These are phyloP conservation scores for Salix exigua DNA, from an alignment of 345 rosid species.

Conservation along the genomic window DNA sequence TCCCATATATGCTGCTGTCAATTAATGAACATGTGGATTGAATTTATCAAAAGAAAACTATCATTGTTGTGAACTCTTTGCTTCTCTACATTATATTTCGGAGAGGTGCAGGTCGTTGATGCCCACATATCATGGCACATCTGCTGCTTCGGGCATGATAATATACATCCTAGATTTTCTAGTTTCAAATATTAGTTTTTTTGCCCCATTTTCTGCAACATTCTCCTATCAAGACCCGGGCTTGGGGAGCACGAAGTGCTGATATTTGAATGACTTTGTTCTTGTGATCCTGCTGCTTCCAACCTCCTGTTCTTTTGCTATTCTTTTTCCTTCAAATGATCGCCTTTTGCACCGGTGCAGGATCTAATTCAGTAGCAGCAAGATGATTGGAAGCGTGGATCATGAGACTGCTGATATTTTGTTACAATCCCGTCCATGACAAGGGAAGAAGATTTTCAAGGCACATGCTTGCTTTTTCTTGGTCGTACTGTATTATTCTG, in stretches of 20 bases:
- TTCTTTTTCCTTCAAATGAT: not conserved
- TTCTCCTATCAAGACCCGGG: not conserved
- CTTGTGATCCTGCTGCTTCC: not conserved
- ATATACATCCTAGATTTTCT: not conserved
- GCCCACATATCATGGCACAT: not conserved
- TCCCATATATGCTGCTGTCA: not conserved
- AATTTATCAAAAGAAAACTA: not conserved
- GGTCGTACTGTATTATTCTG: not conserved
- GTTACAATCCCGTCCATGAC: not conserved
- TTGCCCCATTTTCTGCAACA: not conserved
- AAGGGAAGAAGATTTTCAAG: not conserved
- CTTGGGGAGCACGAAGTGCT: not conserved
- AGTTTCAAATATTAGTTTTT: not conserved
- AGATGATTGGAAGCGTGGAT: not conserved
- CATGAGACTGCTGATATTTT: not conserved
- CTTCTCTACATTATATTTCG: not conserved
- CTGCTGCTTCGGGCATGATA: not conserved
- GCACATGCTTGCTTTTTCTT: not conserved
- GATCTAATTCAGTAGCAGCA: slow-evolving; percentile 7
- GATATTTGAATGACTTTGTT: not conserved
- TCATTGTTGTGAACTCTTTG: not conserved
- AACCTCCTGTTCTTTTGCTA: not conserved
- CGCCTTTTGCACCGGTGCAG: not conserved
- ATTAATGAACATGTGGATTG: not conserved
- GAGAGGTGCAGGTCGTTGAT: not conserved